Evolutionary conservation across 352 stramenopile species (phyloP).

Genomic region (Phytophthora pini): DNA sequence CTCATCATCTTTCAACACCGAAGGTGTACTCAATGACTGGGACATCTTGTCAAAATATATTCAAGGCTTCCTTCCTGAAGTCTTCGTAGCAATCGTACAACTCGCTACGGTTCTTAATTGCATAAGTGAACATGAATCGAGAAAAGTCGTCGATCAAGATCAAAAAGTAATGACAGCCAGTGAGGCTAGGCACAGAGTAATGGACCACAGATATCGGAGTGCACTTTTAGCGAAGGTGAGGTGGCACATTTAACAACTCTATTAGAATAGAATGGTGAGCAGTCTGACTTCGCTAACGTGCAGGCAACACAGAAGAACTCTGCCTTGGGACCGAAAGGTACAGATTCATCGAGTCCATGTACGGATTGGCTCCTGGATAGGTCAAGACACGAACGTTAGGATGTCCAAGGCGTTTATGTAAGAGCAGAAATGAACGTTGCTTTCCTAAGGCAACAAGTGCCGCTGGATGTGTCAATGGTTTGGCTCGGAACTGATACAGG

Average conservation of each 20-base stretch:
- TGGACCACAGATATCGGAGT: not conserved
- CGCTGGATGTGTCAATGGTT: not conserved
- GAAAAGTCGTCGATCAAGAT: conserved; percentile 34
- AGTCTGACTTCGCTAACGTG: too few relatives aligned
- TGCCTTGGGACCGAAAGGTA: too few relatives aligned
- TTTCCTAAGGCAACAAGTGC: conserved; percentile 12
- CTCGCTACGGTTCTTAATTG: conserved; percentile 11
- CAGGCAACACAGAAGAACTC: too few relatives aligned
- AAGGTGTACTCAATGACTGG: too few relatives aligned
- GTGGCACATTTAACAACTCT: too few relatives aligned
- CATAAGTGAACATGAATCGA: conserved; percentile 27
- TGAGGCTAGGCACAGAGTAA: too few relatives aligned
- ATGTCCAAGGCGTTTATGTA: not conserved
- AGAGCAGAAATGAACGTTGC: conserved; percentile 1
- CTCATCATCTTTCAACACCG: too few relatives aligned
- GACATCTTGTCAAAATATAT: too few relatives aligned
- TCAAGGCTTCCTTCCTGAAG: too few relatives aligned
- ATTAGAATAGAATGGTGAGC: too few relatives aligned
- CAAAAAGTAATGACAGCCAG: conserved; percentile 12
- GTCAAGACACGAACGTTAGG: not conserved
- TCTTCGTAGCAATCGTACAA: conserved; percentile 22
- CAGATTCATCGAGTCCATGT: too few relatives aligned
- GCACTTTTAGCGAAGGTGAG: not conserved
- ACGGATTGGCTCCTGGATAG: not conserved
- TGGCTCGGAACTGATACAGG: conserved; percentile 23